Evolutionary conservation across 73 alveolate genomes (phyloP), one percentile per base, ranked within the genome.

Genomic region (Symbiodinium natans): DNA sequence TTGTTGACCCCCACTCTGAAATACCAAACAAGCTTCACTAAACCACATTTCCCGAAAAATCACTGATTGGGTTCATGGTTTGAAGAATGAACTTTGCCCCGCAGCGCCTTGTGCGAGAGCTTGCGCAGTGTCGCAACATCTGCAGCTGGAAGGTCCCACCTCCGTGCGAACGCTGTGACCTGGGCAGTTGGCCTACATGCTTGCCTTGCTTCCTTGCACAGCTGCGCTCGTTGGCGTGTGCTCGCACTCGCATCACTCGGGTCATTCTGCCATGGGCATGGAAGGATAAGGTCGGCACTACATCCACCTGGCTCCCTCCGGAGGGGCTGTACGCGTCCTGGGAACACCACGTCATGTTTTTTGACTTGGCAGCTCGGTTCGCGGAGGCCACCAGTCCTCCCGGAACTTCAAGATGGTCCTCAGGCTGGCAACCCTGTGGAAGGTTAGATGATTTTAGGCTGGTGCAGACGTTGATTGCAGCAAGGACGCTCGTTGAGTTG

Each of bases 371-470:
- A n/a, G n/a, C n/a, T n/a, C n/a, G n/a, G n/a, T n/a, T n/a, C 34
- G 27, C 17, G 40, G 68, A 41, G n/a, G 33, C 43, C 33, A 27
- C 27, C 19, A 33, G 68, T 87, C 95, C 95, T 89, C 95, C 33
- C 95, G 83, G 43, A 89, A 82, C 27, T 82, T 56, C 42, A 89
- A 59, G 75, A 89, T 89, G 42, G 74, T 89, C 95, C 95, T 89
- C 34, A 68, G 54, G 41, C 31, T 27, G 25, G 19, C 34, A 9
- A 38, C 21, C 27, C 92, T 10, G 27, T 82, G 42, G 27, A 21
- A 42, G n/a, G n/a, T n/a, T n/a, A n/a, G 59, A 46, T 46, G 13
- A 46, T 46, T 6, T 9, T 13, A 6, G 6, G 59, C 59, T 46
- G 6, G 59, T 13, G 6, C 21, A 13, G 59, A 46, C 59, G 13